Evolutionary conservation across 768 basidiomycete genomes (phyloP).

Genomic region (Lactarius deliciosus): DNA sequence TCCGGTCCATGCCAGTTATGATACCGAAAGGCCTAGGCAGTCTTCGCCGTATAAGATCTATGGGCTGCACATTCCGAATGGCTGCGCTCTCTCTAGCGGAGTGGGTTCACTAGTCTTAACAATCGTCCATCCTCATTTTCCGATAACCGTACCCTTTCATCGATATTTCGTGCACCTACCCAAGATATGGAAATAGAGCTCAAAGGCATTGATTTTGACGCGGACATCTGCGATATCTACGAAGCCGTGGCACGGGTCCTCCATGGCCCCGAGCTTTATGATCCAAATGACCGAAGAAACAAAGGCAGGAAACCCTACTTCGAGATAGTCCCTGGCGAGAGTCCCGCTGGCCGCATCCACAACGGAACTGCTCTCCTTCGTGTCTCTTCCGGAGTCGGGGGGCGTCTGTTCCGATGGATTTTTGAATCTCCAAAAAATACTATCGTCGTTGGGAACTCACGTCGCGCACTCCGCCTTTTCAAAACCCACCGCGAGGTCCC

Average conservation of each 20-base stretch:
- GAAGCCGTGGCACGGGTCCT: conserved; percentile 54
- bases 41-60: neutral
- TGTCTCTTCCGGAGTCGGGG: conserved; percentile 38
- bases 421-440: conserved; percentile 34
- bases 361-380: conserved; percentile 48
- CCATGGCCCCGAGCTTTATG: conserved; percentile 53
- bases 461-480: conserved; percentile 31
- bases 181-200: conserved; percentile 42
- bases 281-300: conserved; percentile 37
- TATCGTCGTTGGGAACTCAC: conserved; percentile 27
- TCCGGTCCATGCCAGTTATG: neutral
- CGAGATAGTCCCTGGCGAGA: conserved; percentile 50
- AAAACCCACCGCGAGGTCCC: conserved; percentile 17
- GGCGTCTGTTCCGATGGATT: conserved; percentile 49
- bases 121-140: neutral
- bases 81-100: neutral
- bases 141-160: neutral
- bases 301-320: conserved; percentile 55
- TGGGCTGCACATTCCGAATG: neutral
- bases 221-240: conserved; percentile 55
- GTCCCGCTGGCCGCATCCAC: conserved; percentile 53
- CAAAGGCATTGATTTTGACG: conserved; percentile 38
- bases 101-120: neutral
- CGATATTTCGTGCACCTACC: neutral
- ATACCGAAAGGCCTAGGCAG: neutral